Percentiles rank a stretch among this genome's conserved stretches.
phyloP scores from a whole-genome alignment of 345 rosid species.

The Psidium friedrichsthalianum region DNA sequence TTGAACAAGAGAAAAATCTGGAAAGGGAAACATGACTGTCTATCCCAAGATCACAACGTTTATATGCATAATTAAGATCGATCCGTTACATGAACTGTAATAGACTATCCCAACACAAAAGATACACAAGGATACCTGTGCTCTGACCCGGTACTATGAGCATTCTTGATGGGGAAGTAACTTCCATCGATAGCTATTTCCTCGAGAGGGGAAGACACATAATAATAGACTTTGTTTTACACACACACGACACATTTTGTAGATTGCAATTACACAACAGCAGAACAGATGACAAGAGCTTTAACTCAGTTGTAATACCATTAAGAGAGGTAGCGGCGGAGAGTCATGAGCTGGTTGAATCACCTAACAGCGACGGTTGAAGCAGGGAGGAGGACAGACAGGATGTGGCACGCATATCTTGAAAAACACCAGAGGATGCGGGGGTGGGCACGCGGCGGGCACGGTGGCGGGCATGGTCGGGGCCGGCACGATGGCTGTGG shows the following conservation, averaged over 20 bases:
- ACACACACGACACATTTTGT: neutral
- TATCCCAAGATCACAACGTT: neutral
- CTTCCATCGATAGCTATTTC: too few species aligned
- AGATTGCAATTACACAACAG: neutral
- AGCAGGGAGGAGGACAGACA: neutral
- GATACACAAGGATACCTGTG: neutral
- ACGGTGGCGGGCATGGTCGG: neutral
- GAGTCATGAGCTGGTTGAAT: neutral
- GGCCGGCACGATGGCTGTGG: too few species aligned
- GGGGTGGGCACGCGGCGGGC: neutral
- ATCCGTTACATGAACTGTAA: neutral
- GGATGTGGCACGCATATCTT: neutral
- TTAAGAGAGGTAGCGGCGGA: neutral
- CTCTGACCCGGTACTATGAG: neutral
- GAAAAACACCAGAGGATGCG: neutral
- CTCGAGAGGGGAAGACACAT: too few species aligned
- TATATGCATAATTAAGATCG: neutral
- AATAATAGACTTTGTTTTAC: neutral
- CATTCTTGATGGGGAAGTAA: neutral
- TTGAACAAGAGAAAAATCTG: neutral
- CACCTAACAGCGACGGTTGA: neutral
- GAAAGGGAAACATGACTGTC: neutral
- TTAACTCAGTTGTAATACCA: neutral
- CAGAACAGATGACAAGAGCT: neutral
- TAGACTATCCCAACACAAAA: neutral